Conservation (phyloP, 2,329 filamentous ascomycete genomes). For the Orbilia javanica region DNA sequence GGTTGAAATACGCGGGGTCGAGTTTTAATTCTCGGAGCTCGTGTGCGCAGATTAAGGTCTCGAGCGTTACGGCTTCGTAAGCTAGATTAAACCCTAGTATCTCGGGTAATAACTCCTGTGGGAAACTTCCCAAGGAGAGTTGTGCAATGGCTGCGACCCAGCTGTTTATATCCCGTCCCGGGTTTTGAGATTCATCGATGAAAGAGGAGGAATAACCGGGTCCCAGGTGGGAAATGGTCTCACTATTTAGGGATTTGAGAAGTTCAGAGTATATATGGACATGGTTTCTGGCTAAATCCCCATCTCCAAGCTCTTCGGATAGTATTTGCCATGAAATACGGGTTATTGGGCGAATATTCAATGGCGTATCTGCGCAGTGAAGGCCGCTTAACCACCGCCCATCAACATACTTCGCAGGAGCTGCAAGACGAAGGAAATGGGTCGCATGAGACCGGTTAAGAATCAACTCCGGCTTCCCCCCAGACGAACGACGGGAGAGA, state of each 20-base stretch:
- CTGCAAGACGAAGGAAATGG: slow-evolving; percentile 65
- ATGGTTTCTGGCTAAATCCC: slow-evolving; percentile 68
- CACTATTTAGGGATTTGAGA: slow-evolving; percentile 60
- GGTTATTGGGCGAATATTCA: slow-evolving; percentile 65
- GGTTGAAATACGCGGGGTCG: slow-evolving; percentile 68
- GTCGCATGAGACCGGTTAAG: slow-evolving; percentile 64
- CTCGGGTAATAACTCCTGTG: slow-evolving; percentile 69
- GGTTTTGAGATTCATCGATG: slow-evolving; percentile 64
- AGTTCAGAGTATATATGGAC: slow-evolving; percentile 64
- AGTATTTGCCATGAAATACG: slow-evolving; percentile 69
- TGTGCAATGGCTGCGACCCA: slow-evolving; percentile 69
- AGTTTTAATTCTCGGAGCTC: slow-evolving; percentile 67
- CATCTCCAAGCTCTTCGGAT: slow-evolving; percentile 70
- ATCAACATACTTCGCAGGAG: slow-evolving; percentile 68
- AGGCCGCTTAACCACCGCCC: slow-evolving; percentile 69
- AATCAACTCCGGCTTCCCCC: slow-evolving; percentile 65
- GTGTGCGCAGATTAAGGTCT: slow-evolving; percentile 65
- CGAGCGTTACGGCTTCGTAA: slow-evolving; percentile 67
- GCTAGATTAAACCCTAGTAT: slow-evolving; percentile 70
- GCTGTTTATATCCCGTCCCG: slow-evolving; percentile 61
- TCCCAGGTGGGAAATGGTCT: slow-evolving; percentile 58
- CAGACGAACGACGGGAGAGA: slow-evolving; percentile 63
- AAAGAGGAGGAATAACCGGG: slow-evolving; percentile 62
- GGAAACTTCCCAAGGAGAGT: slow-evolving; percentile 68
- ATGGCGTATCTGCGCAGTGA: slow-evolving; percentile 66